These are phyloP conservation scores for Verbascum thapsus DNA, from an alignment of 257 asterid species.

Conservation along the genomic window DNA sequence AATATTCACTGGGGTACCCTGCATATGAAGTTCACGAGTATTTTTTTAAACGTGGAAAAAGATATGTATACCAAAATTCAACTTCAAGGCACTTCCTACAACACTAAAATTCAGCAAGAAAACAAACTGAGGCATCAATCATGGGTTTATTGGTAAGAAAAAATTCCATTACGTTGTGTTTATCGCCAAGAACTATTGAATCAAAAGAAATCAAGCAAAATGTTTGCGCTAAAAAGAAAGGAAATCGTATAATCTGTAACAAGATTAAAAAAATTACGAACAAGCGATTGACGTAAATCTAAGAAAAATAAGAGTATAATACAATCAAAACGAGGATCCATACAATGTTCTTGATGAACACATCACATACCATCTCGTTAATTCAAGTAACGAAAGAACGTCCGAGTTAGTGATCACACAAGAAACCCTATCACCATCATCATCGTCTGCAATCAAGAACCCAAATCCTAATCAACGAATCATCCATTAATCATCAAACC, in stretches of 20 bases:
- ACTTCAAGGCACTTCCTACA: conserved; percentile 12
- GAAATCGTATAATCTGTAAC: neutral
- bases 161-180: neutral
- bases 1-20: conserved; percentile 86
- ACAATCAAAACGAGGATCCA: conserved; percentile 21
- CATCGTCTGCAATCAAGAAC: conserved; percentile 25
- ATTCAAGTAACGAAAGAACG: conserved; percentile 21
- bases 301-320: conserved; percentile 13
- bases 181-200: too few relatives aligned
- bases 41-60: neutral
- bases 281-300: neutral
- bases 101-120: neutral
- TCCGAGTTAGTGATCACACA: too few relatives aligned
- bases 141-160: conserved; percentile 17
- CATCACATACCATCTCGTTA: conserved; percentile 43
- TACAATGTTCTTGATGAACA: neutral
- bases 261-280: conserved; percentile 12
- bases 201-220: too few relatives aligned
- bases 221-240: too few relatives aligned
- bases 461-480: conserved; percentile 29
- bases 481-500: conserved; percentile 11
- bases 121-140: conserved; percentile 11
- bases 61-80: conserved; percentile 2
- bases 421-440: conserved; percentile 46
- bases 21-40: conserved; percentile 42